Conservation (phyloP, 164 flowering plant genomes). For the Taxillus chinensis region DNA sequence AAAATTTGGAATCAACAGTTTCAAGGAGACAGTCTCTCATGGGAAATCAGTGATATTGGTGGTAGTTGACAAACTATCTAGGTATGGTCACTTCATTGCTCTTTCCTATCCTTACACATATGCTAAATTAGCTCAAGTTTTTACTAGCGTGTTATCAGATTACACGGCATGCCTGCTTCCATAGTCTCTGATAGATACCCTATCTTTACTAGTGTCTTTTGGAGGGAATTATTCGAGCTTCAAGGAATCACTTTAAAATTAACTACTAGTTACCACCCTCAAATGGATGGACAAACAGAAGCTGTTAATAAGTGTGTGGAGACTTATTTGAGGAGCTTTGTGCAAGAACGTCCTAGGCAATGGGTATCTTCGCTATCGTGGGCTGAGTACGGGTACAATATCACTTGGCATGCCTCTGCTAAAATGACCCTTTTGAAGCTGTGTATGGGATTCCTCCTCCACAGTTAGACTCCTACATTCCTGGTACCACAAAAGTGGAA, state of each 20-base stretch:
- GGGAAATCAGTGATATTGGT: conserved; percentile 1
- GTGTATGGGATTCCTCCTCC: not conserved
- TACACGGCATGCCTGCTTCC: conserved; percentile 7
- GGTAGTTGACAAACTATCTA: conserved; percentile 5
- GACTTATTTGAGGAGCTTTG: not conserved
- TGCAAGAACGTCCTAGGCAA: too few species aligned
- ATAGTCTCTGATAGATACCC: conserved; percentile 8
- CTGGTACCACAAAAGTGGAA: not conserved
- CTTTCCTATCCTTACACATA: conserved; percentile 5
- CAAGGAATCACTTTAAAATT: not conserved
- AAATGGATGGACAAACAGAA: conserved; percentile 9
- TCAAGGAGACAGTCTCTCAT: too few species aligned
- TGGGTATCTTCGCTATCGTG: not conserved
- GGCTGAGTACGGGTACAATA: not conserved
- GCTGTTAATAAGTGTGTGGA: not conserved
- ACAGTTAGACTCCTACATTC: not conserved
- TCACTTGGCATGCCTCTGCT: not conserved
- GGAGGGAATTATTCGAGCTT: not conserved
- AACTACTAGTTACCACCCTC: conserved; percentile 5
- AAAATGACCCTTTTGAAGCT: not conserved
- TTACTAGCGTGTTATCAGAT: not conserved
- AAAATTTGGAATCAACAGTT: too few species aligned
- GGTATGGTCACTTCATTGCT: conserved; percentile 1
- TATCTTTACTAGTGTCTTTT: conserved; percentile 6
- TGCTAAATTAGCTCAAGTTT: not conserved